Percentiles rank a stretch among this genome's conserved stretches.
These are phyloP conservation scores for Yarrowia osloensis DNA, from an alignment of 805 yeast species.

Conservation along the genomic window DNA sequence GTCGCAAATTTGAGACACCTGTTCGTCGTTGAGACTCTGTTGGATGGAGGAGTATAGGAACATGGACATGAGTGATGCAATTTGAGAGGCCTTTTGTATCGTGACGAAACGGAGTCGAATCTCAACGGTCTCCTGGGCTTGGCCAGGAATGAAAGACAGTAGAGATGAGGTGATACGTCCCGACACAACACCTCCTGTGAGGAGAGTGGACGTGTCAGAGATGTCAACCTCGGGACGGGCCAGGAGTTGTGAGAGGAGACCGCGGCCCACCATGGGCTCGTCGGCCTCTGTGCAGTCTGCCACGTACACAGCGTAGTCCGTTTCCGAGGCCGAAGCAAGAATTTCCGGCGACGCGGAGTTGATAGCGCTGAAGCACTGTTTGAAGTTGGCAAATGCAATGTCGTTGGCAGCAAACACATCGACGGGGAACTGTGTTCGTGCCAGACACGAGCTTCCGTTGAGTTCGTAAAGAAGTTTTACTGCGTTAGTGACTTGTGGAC, in stretches of 20 bases:
- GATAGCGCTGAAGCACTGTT: constrained; percentile 42
- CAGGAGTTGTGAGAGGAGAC: constrained; percentile 41
- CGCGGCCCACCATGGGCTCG: constrained; percentile 47
- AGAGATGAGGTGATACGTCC: constrained; percentile 20
- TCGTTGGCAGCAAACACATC: constrained; percentile 22
- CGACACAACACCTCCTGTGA: constrained; percentile 7
- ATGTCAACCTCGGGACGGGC: constrained; percentile 26
- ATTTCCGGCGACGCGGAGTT: constrained; percentile 45
- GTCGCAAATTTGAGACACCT: constrained; percentile 7
- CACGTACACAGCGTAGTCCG: constrained; percentile 47
- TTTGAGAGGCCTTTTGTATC: constrained; percentile 15
- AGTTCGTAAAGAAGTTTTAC: constrained; percentile 24
- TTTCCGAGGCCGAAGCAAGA: constrained; percentile 36
- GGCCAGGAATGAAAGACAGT: constrained; percentile 21
- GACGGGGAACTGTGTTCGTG: constrained; percentile 1
- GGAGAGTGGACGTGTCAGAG: not conserved
- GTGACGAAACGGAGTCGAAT: constrained; percentile 26
- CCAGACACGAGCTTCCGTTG: constrained; percentile 26
- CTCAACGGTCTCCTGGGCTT: constrained; percentile 24
- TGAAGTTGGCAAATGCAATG: constrained; percentile 25
- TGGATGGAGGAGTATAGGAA: constrained; percentile 12
- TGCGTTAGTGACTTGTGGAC: not conserved
- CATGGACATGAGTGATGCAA: constrained; percentile 28
- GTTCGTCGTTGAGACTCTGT: not conserved
- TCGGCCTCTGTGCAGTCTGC: constrained; percentile 46